Base-by-base conservation (phyloP, 2,329 filamentous ascomycete genomes). In the Sporothrix schenckii region DNA sequence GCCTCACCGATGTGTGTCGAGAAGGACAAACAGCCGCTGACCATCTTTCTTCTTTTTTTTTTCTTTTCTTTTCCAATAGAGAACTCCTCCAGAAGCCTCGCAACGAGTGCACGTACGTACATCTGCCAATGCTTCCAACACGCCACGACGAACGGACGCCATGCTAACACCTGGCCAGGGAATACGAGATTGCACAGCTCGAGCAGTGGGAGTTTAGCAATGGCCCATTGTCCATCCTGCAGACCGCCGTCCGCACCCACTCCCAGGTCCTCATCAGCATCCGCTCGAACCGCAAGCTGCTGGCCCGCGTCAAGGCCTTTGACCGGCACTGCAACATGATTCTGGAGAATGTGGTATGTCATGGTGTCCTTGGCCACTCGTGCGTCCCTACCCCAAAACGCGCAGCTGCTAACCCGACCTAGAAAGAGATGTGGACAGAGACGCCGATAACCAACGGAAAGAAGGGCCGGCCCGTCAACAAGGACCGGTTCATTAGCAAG, bases 341-440 rank as follows among this genome's bases (percentile, higher is more conserved):
- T 49, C 73, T 79, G 9, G 78, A 79, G 76, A 79, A 79, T 61
- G 77, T 78, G 66, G 72, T 73, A 72, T 2, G 72, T 72, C 1
- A 16, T 11, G 10, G 3, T 53, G 2, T 14, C 49, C 49, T n/a
- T 21, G 7, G 6, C 49, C n/a, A 21, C 14, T 52, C 27, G 3
- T 16, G 41, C 11, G 1, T 44, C 41, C 14, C 41, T 44, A 0
- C 41, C 14, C 5, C 11, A 34, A 4, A 54, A 24, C 30, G 1
- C 10, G 10, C n/a, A 65, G 19, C 9, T 52, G 49, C 66, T 69
- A 11, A 60, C 54, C 53, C 24, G 16, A 14, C 14, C 1, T 54
- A 73, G 71, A 96, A 96, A 86, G 95, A 99, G 84, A 98, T 99
- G 94, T 99, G 95, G 95, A 97, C 94, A 11, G 95, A 99, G 83